Conservation (phyloP, 2,329 filamentous ascomycete species). For the Trichoderma oligosporum region DNA sequence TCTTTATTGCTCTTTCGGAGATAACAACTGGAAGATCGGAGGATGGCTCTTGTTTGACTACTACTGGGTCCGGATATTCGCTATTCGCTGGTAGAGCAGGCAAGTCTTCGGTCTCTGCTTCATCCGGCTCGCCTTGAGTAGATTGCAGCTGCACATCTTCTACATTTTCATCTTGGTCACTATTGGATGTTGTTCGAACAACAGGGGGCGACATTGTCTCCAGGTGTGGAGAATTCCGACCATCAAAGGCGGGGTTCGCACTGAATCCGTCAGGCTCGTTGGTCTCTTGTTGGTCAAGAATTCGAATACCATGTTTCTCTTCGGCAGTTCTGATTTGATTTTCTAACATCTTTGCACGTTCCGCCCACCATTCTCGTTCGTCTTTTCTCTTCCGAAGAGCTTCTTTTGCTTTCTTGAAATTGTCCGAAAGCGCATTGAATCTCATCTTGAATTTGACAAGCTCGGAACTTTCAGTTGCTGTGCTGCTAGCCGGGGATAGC, state of each 20-base stretch:
- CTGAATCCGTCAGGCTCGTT: not conserved
- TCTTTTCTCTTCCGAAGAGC: conserved; percentile 40
- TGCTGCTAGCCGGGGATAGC: not conserved
- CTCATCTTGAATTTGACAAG: conserved; percentile 39
- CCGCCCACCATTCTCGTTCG: conserved; percentile 44
- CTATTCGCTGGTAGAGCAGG: conserved; percentile 23
- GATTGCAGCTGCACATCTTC: conserved; percentile 22
- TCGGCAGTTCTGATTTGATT: conserved; percentile 43
- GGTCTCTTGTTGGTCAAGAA: conserved; percentile 25
- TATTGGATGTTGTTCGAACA: conserved; percentile 14
- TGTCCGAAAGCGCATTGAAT: conserved; percentile 40
- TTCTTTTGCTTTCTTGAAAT: conserved; percentile 40
- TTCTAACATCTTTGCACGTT: conserved; percentile 43
- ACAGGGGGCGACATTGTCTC: conserved; percentile 8
- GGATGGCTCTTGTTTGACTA: conserved; percentile 50
- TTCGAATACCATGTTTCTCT: conserved; percentile 33
- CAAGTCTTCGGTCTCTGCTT: conserved; percentile 23
- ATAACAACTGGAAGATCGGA: conserved; percentile 52
- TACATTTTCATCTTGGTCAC: not conserved
- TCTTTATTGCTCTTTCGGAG: conserved; percentile 47
- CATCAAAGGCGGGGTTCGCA: conserved; percentile 24
- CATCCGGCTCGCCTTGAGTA: conserved; percentile 23
- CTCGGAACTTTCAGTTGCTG: conserved; percentile 24
- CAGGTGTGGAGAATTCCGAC: not conserved
- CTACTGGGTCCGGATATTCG: conserved; percentile 10